phyloP scores from a whole-genome alignment of 78 protist genomes.

The Dictyostelium citrinum region DNA sequence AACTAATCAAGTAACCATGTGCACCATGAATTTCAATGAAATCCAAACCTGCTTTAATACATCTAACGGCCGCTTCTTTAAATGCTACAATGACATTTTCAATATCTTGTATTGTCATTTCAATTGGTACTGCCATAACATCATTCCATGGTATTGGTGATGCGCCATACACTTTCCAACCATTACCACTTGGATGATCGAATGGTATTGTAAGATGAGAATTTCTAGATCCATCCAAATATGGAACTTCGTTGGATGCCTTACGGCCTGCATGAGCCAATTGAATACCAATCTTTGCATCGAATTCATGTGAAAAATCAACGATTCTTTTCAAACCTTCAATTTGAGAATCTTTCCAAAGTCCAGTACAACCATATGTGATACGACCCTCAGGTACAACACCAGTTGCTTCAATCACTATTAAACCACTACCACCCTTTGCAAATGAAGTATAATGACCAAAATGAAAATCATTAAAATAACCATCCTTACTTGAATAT shows the following conservation, averaged over 20 bases:
- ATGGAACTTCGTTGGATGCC: background rate
- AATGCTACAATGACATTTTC: constrained; percentile 16
- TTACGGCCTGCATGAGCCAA: constrained; percentile 64
- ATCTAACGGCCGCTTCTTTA: constrained; percentile 50
- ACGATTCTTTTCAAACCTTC: constrained; percentile 12
- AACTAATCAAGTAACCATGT: constrained; percentile 85
- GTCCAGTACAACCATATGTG: constrained; percentile 14
- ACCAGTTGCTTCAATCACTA: constrained; percentile 48
- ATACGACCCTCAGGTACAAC: constrained; percentile 46
- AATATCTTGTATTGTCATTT: constrained; percentile 58
- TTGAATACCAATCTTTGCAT: constrained; percentile 6
- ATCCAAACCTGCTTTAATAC: constrained; percentile 81
- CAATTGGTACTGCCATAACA: constrained; percentile 14
- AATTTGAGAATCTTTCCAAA: constrained; percentile 39
- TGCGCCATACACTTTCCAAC: constrained; percentile 38
- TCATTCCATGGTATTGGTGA: background rate
- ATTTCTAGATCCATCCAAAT: background rate
- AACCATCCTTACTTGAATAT: constrained; percentile 16
- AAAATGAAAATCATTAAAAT: constrained; percentile 49
- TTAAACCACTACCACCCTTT: constrained; percentile 50
- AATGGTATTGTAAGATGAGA: background rate
- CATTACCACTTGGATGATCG: constrained; percentile 12
- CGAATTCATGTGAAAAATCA: constrained; percentile 21
- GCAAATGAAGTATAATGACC: constrained; percentile 33
- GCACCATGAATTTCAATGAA: constrained; percentile 87